Evolutionary conservation across 257 asterid species (phyloP).

Genomic region (Solanum ossicruentum): DNA sequence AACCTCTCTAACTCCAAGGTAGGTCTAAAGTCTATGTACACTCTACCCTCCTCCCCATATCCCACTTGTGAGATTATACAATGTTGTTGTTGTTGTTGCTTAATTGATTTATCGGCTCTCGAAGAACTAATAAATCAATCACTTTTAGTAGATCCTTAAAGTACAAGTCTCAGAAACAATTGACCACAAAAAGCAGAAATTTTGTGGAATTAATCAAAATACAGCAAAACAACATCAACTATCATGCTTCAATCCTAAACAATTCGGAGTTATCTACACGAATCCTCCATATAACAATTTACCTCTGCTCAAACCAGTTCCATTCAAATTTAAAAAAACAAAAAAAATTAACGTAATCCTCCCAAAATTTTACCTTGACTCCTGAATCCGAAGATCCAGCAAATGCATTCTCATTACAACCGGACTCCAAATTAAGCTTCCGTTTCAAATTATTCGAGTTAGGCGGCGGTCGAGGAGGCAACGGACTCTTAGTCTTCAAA

Average conservation of each 20-base stretch:
- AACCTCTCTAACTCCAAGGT: background rate
- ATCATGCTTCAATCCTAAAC: background rate
- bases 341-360: background rate
- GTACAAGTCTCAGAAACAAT: background rate
- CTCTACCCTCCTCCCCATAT: background rate
- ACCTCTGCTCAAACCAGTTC: background rate
- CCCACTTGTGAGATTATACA: background rate
- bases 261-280: background rate
- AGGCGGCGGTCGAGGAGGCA: slow-evolving; percentile 77
- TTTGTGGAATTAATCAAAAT: background rate
- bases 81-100: background rate
- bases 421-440: slow-evolving; percentile 62
- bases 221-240: background rate
- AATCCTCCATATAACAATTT: background rate
- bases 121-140: background rate
- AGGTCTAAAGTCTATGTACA: background rate
- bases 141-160: background rate
- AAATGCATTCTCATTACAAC: slow-evolving; percentile 24
- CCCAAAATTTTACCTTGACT: slow-evolving; percentile 36
- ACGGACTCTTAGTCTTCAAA: slow-evolving; percentile 49
- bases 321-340: background rate
- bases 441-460: slow-evolving; percentile 36
- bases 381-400: slow-evolving; percentile 52
- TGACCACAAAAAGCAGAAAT: background rate
- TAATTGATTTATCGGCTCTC: background rate